phyloP scores from a whole-genome alignment of 106 monocot species.

The Acorus gramineus region DNA sequence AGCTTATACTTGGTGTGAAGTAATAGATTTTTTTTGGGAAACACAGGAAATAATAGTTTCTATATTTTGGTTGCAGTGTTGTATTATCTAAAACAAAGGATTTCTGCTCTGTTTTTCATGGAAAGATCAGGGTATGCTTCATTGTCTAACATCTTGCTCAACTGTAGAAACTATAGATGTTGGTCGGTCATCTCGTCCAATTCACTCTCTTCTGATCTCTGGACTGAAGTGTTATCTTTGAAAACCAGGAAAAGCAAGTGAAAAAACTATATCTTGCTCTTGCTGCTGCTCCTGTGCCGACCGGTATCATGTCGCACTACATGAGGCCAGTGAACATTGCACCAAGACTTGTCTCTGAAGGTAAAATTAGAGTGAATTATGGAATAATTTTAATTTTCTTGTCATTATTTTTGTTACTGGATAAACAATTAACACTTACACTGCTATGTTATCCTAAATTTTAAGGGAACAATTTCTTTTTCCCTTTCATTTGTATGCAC shows the following conservation, averaged over 20 bases:
- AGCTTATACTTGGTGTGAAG: constrained; percentile 8
- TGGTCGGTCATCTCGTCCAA: too few species aligned
- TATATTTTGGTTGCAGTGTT: constrained; percentile 51
- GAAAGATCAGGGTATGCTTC: constrained; percentile 78
- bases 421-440: too few species aligned
- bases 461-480: too few species aligned
- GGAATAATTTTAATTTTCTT: too few species aligned
- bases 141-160: too few species aligned
- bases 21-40: not conserved
- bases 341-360: constrained; percentile 90
- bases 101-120: constrained; percentile 90
- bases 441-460: too few species aligned
- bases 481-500: too few species aligned
- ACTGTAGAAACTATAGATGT: too few species aligned
- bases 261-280: constrained; percentile 85
- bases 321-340: constrained; percentile 90
- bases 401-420: too few species aligned
- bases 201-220: too few species aligned
- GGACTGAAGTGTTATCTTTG: constrained; percentile 3
- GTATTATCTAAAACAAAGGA: constrained; percentile 81
- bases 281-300: constrained; percentile 70
- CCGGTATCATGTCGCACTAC: constrained; percentile 80
- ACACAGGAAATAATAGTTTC: not conserved
- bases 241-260: constrained; percentile 75
- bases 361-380: constrained; percentile 17